A percentile compares a stretch with the other conserved stretches of the same genome.
Evolutionary conservation across 2,329 filamentous ascomycete genomes (phyloP).

Genomic region (Ophiostoma himal-ulmi): DNA sequence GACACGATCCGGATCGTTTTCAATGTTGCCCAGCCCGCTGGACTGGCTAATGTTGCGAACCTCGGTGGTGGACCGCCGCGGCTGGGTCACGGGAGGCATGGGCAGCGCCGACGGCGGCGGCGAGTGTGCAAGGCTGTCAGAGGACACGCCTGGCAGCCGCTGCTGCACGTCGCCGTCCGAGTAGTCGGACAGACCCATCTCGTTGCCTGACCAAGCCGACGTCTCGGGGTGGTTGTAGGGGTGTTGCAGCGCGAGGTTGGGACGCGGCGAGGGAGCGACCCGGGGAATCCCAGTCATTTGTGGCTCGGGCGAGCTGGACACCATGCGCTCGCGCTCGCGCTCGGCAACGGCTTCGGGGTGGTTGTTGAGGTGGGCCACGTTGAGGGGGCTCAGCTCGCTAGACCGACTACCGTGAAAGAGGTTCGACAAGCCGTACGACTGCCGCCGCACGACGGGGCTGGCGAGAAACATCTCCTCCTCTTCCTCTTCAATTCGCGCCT

Average conservation of each 20-base stretch:
- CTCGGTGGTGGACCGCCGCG: slow-evolving; percentile 13
- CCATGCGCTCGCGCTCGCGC: slow-evolving; percentile 38
- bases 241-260: slow-evolving; percentile 9
- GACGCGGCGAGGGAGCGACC: not conserved
- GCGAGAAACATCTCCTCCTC: slow-evolving; percentile 76
- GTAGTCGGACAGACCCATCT: slow-evolving; percentile 77
- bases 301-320: slow-evolving; percentile 59
- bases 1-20: slow-evolving; percentile 72
- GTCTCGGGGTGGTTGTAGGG: slow-evolving; percentile 47
- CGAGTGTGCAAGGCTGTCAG: slow-evolving; percentile 45
- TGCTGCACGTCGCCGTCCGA: slow-evolving; percentile 59
- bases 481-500: slow-evolving; percentile 80
- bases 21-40: slow-evolving; percentile 48
- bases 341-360: slow-evolving; percentile 22
- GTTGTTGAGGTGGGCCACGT: slow-evolving; percentile 18
- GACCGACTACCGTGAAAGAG: slow-evolving; percentile 7
- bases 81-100: slow-evolving; percentile 11
- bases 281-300: slow-evolving; percentile 30
- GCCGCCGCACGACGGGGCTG: slow-evolving; percentile 53
- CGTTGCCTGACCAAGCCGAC: slow-evolving; percentile 57
- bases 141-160: slow-evolving; percentile 44
- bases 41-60: slow-evolving; percentile 54
- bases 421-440: slow-evolving; percentile 36
- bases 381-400: slow-evolving; percentile 19
- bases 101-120: slow-evolving; percentile 27